Evolutionary conservation across 352 stramenopile species (phyloP).

Genomic region (Saprolegnia parasitica): DNA sequence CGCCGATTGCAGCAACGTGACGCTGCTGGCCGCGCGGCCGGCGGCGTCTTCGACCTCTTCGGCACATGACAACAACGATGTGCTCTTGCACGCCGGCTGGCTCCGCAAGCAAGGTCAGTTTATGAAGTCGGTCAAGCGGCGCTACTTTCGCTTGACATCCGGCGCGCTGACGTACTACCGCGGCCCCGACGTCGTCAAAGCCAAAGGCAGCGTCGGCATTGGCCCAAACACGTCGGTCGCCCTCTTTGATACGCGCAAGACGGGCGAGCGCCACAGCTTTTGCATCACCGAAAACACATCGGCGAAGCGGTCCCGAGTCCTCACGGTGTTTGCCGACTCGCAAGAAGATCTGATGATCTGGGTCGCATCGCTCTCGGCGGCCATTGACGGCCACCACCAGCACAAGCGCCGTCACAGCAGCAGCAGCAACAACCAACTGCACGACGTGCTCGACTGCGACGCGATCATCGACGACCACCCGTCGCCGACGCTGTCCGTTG

Average conservation of each 20-base stretch:
- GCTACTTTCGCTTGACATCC: constrained; percentile 77
- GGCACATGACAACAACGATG: constrained; percentile 40
- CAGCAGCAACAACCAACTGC: neutral
- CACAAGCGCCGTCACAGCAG: neutral
- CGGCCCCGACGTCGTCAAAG: constrained; percentile 63
- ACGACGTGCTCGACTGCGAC: neutral
- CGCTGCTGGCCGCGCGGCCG: constrained; percentile 30
- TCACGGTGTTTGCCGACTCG: constrained; percentile 78
- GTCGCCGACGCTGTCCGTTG: constrained; percentile 6
- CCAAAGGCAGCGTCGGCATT: constrained; percentile 70
- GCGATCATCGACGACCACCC: neutral
- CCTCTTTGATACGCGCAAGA: constrained; percentile 72
- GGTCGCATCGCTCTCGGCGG: constrained; percentile 63
- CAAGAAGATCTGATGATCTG: constrained; percentile 80
- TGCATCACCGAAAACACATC: constrained; percentile 44
- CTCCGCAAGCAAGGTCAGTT: constrained; percentile 78
- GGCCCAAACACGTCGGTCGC: constrained; percentile 44
- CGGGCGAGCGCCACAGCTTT: constrained; percentile 76
- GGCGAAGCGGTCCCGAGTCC: constrained; percentile 37
- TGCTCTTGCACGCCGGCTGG: constrained; percentile 73
- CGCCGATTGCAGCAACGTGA: constrained; percentile 60
- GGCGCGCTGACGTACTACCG: constrained; percentile 67
- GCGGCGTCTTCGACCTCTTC: neutral
- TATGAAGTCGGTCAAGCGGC: constrained; percentile 80
- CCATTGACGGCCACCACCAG: constrained; percentile 38